phyloP scores from a whole-genome alignment of 352 stramenopile species.

The Albugo laibachii region DNA sequence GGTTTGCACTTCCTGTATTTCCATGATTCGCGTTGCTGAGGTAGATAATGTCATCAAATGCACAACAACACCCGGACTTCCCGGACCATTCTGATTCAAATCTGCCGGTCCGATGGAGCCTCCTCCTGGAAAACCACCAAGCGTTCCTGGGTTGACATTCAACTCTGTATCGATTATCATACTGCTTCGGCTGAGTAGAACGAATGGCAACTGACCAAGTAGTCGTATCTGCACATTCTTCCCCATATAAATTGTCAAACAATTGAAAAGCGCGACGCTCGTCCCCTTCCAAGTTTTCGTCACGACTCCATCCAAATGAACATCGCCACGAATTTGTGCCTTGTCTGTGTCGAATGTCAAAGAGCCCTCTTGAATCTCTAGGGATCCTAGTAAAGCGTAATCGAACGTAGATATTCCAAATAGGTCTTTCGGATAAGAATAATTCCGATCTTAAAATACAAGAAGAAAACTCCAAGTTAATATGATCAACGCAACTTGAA shows the following conservation, averaged over 20 bases:
- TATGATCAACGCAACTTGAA: neutral
- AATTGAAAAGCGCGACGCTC: constrained; percentile 89
- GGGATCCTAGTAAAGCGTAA: constrained; percentile 45
- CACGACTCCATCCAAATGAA: constrained; percentile 36
- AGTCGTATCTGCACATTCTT: constrained; percentile 66
- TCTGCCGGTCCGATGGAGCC: constrained; percentile 46
- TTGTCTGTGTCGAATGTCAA: constrained; percentile 58
- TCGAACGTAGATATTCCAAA: constrained; percentile 38
- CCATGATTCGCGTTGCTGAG: constrained; percentile 54
- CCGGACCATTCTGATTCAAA: constrained; percentile 77
- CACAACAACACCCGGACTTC: constrained; percentile 75
- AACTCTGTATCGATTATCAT: constrained; percentile 83
- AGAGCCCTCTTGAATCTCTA: constrained; percentile 56
- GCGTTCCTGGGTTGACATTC: constrained; percentile 50
- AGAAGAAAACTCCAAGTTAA: neutral
- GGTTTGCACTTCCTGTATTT: constrained; percentile 84
- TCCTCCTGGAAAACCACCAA: constrained; percentile 86
- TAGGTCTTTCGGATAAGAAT: neutral
- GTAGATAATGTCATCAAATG: constrained; percentile 87
- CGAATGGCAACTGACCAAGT: constrained; percentile 70
- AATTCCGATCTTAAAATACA: constrained; percentile 4
- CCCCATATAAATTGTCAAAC: constrained; percentile 85
- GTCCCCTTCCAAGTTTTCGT: constrained; percentile 46
- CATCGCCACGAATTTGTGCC: constrained; percentile 27
- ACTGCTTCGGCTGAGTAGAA: constrained; percentile 81